Conservation (phyloP, 2,329 filamentous ascomycete genomes). For the Fusarium nodosum region DNA sequence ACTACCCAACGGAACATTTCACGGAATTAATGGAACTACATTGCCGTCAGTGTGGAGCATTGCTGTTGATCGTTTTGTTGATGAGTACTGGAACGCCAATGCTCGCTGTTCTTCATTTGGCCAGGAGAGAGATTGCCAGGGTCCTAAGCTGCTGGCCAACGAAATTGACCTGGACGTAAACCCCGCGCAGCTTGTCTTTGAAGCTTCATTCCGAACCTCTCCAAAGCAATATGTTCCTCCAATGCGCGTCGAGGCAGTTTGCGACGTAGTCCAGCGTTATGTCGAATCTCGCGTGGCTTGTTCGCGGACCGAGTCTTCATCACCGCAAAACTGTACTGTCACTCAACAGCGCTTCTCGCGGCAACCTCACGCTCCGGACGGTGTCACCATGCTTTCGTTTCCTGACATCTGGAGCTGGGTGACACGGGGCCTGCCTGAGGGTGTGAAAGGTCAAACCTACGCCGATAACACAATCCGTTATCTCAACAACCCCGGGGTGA, state of each 20-base stretch:
- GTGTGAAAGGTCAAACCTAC: background rate
- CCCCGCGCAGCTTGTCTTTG: background rate
- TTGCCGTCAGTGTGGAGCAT: background rate
- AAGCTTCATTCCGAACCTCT: background rate
- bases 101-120: background rate
- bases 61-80: background rate
- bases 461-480: background rate
- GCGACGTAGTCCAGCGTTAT: background rate
- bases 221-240: background rate
- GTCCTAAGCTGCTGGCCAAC: background rate
- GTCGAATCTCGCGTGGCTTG: background rate
- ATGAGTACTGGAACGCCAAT: background rate
- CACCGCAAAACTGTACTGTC: background rate
- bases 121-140: background rate
- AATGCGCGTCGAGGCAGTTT: background rate
- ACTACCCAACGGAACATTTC: constrained; percentile 10
- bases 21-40: background rate
- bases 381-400: background rate
- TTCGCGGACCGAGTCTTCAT: background rate
- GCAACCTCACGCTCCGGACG: background rate
- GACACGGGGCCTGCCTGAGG: background rate
- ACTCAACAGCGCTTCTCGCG: background rate
- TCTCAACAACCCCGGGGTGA: background rate
- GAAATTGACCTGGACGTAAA: background rate
- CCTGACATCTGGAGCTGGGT: background rate